Evolutionary conservation across 306 rosid species (phyloP).

Genomic region (Cucumis hystrix): DNA sequence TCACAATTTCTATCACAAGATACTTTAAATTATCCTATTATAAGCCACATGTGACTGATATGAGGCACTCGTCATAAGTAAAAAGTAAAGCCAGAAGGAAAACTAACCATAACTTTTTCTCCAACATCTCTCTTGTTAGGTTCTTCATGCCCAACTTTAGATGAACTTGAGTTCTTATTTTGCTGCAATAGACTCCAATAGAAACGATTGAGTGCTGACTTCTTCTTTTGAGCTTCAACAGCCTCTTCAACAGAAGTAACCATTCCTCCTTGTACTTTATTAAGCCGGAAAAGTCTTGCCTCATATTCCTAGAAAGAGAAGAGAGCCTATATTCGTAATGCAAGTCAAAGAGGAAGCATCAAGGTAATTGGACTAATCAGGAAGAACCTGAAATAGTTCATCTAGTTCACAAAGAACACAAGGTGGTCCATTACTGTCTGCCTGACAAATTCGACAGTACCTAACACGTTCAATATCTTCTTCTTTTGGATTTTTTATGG

Average conservation of each 20-base stretch:
- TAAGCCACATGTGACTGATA: neutral
- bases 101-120: conserved; percentile 80
- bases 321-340: conserved; percentile 1
- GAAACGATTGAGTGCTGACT: conserved; percentile 59
- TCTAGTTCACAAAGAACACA: conserved; percentile 79
- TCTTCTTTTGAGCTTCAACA: conserved; percentile 70
- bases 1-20: neutral
- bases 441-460: conserved; percentile 67
- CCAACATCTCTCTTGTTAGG: conserved; percentile 72
- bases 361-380: conserved; percentile 13
- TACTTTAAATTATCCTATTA: neutral
- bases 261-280: conserved; percentile 54
- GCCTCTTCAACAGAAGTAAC: conserved; percentile 89
- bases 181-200: conserved; percentile 53
- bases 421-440: conserved; percentile 58
- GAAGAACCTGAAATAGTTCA: conserved; percentile 66
- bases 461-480: conserved; percentile 79
- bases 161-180: conserved; percentile 25
- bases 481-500: conserved; percentile 73
- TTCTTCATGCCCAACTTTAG: conserved; percentile 32
- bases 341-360: conserved; percentile 6
- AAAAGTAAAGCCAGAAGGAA: conserved; percentile 6
- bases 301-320: conserved; percentile 51
- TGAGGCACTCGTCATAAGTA: neutral
- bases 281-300: conserved; percentile 77